A percentile compares a stretch with the other conserved stretches of the same genome.
Evolutionary conservation across 2,329 filamentous ascomycete species (phyloP).

Genomic region (Aspergillaceae sp.): DNA sequence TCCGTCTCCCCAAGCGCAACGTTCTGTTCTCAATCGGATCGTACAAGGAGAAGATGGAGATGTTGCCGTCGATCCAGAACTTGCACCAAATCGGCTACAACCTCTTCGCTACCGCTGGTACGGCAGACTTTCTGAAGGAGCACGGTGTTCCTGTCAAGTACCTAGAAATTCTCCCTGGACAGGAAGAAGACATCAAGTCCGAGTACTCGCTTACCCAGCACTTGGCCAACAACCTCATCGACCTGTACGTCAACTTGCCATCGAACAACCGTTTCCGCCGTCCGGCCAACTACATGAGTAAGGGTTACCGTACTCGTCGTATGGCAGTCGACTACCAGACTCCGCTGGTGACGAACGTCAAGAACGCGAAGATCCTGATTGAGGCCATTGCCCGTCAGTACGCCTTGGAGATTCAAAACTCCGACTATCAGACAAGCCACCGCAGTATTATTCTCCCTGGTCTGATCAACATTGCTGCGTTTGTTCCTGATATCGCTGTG

Average conservation of each 20-base stretch:
- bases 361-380: slow-evolving; percentile 95
- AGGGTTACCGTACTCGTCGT: slow-evolving; percentile 89
- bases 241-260: slow-evolving; percentile 98
- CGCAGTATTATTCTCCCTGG: slow-evolving; percentile 64
- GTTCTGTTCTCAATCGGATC: slow-evolving; percentile 91
- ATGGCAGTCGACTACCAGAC: slow-evolving; percentile 99
- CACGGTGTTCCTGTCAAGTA: slow-evolving; percentile 89
- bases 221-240: slow-evolving; percentile 93
- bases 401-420: slow-evolving; percentile 68
- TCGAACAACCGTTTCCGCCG: slow-evolving; percentile 95
- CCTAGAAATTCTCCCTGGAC: slow-evolving; percentile 72
- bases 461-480: slow-evolving; percentile 69
- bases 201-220: slow-evolving; percentile 97
- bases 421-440: slow-evolving; percentile 89
- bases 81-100: slow-evolving; percentile 88
- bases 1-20: slow-evolving; percentile 92
- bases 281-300: slow-evolving; percentile 96
- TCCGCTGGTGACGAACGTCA: slow-evolving; percentile 94
- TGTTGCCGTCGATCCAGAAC: slow-evolving; percentile 86
- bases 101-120: slow-evolving; percentile 91
- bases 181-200: slow-evolving; percentile 76
- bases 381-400: slow-evolving; percentile 89
- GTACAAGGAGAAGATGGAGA: slow-evolving; percentile 96
- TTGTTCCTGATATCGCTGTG: slow-evolving; percentile 64
- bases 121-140: slow-evolving; percentile 90